phyloP scores from a whole-genome alignment of 257 asterid species.

The Phtheirospermum japonicum region DNA sequence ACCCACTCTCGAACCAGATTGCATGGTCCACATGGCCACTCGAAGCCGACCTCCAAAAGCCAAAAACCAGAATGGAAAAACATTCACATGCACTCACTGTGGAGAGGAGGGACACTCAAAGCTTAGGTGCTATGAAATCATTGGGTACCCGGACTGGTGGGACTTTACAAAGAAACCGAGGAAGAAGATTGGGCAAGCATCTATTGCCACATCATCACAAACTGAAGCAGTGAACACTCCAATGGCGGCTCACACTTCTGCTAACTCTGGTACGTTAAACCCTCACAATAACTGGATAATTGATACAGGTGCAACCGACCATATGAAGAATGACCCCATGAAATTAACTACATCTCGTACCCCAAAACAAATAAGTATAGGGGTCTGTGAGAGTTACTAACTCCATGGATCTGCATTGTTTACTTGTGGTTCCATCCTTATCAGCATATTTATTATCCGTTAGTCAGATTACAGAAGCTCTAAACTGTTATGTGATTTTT shows the following conservation, averaged over 20 bases:
- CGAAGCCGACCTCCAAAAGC: neutral
- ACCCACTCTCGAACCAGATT: neutral
- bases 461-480: neutral
- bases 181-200: slow-evolving; percentile 8
- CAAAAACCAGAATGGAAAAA: neutral
- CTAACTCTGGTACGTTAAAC: too few relatives aligned
- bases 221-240: neutral
- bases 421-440: neutral
- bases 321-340: neutral
- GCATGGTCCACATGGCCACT: too few relatives aligned
- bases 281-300: too few relatives aligned
- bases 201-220: neutral
- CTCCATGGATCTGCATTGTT: neutral
- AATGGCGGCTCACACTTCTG: neutral
- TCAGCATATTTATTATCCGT: neutral
- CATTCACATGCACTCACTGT: neutral
- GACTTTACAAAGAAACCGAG: slow-evolving; percentile 8
- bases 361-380: too few relatives aligned
- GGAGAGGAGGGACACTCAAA: slow-evolving; percentile 11
- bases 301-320: neutral
- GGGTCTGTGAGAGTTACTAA: too few relatives aligned
- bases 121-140: neutral
- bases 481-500: slow-evolving; percentile 1
- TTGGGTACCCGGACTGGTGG: slow-evolving; percentile 24
- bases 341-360: too few relatives aligned